Percentiles rank a stretch among this genome's conserved stretches.
Conservation (phyloP, 2,329 filamentous ascomycete species). For the Metarhizium sp. region DNA sequence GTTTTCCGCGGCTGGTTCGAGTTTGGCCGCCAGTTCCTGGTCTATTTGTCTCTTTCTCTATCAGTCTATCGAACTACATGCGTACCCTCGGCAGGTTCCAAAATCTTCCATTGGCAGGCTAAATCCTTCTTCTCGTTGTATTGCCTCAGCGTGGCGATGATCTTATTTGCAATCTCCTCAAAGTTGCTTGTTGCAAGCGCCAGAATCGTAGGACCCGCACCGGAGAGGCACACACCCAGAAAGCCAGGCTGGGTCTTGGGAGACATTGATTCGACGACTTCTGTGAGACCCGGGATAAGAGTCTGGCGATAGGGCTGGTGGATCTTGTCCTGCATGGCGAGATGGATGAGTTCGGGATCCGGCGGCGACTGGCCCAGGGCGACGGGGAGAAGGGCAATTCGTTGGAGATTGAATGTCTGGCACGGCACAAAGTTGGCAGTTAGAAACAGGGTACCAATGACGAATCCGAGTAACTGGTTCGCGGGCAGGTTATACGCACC, state of each 20-base stretch:
- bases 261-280: constrained; percentile 86
- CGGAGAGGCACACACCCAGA: constrained; percentile 87
- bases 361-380: constrained; percentile 85
- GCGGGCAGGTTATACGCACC: constrained; percentile 38
- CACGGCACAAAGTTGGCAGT: neutral
- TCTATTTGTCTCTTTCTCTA: neutral
- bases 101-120: constrained; percentile 73
- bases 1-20: no score
- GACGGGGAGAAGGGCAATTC: constrained; percentile 82
- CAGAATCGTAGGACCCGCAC: constrained; percentile 89
- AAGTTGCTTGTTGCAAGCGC: constrained; percentile 88
- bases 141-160: constrained; percentile 63
- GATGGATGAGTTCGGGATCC: constrained; percentile 87
- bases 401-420: constrained; percentile 82
- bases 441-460: neutral
- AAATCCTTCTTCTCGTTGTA: constrained; percentile 52
- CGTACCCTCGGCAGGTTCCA: constrained; percentile 76
- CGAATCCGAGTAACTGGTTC: neutral
- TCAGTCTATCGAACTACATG: constrained; percentile 29
- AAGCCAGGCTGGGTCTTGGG: constrained; percentile 80
- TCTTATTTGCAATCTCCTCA: constrained; percentile 70
- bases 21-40: neutral
- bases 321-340: constrained; percentile 97
- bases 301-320: constrained; percentile 93
- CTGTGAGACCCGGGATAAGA: constrained; percentile 82